These are phyloP conservation scores for Lachnellula suecica DNA, from an alignment of 2,329 filamentous ascomycete species.

Conservation along the genomic window DNA sequence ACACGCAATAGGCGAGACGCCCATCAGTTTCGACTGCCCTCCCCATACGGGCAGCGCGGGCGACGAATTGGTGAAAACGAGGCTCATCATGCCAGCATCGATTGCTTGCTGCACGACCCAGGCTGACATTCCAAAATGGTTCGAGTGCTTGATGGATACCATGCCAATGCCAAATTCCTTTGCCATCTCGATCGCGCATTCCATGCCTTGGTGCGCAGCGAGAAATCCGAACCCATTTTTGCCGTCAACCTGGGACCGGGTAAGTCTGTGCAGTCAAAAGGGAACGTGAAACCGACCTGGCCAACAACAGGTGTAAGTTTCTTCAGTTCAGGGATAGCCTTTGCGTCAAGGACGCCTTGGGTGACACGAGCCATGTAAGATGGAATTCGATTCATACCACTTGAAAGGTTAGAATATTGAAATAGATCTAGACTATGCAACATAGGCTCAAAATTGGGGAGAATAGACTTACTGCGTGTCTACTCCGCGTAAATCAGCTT, in stretches of 20 bases:
- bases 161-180: constrained; percentile 69
- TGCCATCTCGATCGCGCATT: constrained; percentile 65
- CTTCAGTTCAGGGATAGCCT: constrained; percentile 55
- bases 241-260: constrained; percentile 42
- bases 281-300: constrained; percentile 36
- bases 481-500: constrained; percentile 74
- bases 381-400: constrained; percentile 72
- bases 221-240: constrained; percentile 76
- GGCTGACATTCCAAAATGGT: constrained; percentile 82
- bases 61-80: constrained; percentile 37
- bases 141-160: constrained; percentile 72
- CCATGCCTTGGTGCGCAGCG: constrained; percentile 66
- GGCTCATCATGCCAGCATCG: constrained; percentile 65
- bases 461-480: constrained; percentile 59
- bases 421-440: too few species aligned
- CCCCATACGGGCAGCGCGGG: constrained; percentile 36
- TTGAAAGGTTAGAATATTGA: not conserved
- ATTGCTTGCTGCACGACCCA: constrained; percentile 79
- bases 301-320: constrained; percentile 71
- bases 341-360: constrained; percentile 64
- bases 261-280: not conserved
- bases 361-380: constrained; percentile 75
- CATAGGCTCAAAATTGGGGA: too few species aligned
- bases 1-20: constrained; percentile 43
- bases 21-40: constrained; percentile 31